Evolutionary conservation across 2,329 filamentous ascomycete genomes (phyloP).

Genomic region (Leptographium galeiforme): DNA sequence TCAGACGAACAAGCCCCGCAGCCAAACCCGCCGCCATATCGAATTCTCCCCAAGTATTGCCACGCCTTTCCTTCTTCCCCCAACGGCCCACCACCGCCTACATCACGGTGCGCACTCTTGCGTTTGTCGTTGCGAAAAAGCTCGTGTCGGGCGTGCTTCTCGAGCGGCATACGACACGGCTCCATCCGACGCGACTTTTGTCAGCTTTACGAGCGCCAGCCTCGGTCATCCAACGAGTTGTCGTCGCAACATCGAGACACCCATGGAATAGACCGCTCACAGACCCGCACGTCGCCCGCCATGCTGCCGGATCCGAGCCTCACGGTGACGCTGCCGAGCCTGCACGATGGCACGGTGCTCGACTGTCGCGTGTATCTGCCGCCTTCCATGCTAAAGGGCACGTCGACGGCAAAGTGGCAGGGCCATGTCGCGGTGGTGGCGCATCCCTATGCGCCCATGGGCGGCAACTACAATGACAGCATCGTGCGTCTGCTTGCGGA

Average conservation of each 20-base stretch:
- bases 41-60: too few species aligned
- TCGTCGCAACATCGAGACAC: background rate
- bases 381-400: constrained; percentile 22
- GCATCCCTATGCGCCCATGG: constrained; percentile 82
- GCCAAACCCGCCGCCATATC: too few species aligned
- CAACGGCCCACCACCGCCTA: background rate
- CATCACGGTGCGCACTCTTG: constrained; percentile 2
- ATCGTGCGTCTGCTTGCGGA: constrained; percentile 55
- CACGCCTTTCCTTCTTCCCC: too few species aligned
- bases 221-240: constrained; percentile 2
- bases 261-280: background rate
- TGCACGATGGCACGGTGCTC: constrained; percentile 63
- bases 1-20: too few species aligned
- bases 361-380: constrained; percentile 78
- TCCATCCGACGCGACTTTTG: background rate
- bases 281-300: background rate
- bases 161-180: too few species aligned
- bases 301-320: constrained; percentile 19
- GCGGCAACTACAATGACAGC: constrained; percentile 72
- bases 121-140: too few species aligned
- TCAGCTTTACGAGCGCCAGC: constrained; percentile 12
- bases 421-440: constrained; percentile 54
- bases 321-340: constrained; percentile 68
- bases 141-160: too few species aligned
- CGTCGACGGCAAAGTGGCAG: constrained; percentile 23